Conservation (phyloP, 2,329 filamentous ascomycete species). For the Coniella vitis region DNA sequence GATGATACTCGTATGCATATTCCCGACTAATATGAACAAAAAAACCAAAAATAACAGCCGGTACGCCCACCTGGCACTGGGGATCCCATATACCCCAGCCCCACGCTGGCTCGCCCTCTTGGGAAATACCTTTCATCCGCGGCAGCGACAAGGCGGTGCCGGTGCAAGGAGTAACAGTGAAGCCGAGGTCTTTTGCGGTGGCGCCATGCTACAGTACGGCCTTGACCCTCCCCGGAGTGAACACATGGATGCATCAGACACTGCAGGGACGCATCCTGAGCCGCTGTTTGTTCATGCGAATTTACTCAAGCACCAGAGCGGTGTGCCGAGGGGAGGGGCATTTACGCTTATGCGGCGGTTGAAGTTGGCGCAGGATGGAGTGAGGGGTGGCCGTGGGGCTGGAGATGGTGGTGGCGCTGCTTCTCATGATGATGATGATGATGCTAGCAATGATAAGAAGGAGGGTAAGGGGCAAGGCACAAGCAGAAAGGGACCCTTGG, state of each 20-base stretch:
- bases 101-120: conserved; percentile 15
- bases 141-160: too few species aligned
- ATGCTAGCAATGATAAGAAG: not conserved
- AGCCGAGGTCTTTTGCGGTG: conserved; percentile 10
- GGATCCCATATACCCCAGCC: conserved; percentile 13
- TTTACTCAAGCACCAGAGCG: conserved; percentile 14
- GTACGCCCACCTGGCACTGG: conserved; percentile 13
- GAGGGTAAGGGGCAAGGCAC: not conserved
- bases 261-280: conserved; percentile 3
- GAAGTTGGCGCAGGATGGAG: conserved; percentile 6
- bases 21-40: too few species aligned
- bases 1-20: too few species aligned
- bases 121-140: conserved; percentile 4
- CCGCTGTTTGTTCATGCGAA: conserved; percentile 15
- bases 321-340: conserved; percentile 3
- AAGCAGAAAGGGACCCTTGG: not conserved
- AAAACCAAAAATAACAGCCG: conserved; percentile 3
- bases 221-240: not conserved
- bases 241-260: conserved; percentile 5
- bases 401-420: not conserved
- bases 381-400: not conserved
- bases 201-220: conserved; percentile 16
- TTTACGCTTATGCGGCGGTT: conserved; percentile 10
- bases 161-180: not conserved
- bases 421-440: not conserved